Conservation (phyloP, 1,284 basidiomycete genomes). For the Puccinia triticina region DNA sequence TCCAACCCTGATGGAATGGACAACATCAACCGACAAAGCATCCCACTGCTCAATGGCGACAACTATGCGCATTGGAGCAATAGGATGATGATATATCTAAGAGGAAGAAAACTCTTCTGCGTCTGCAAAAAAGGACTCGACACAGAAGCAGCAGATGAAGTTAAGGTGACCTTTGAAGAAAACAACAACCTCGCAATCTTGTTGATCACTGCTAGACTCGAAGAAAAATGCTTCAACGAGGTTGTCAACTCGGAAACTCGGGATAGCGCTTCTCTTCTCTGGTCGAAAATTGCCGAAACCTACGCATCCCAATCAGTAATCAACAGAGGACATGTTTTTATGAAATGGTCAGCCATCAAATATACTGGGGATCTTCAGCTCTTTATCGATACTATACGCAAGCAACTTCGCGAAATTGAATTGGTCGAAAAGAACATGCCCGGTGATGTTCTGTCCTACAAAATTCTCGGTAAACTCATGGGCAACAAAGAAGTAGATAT, state of each 20-base stretch:
- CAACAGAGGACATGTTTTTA: not conserved
- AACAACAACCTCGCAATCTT: not conserved
- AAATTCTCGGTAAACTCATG: not conserved
- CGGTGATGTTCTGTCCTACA: not conserved
- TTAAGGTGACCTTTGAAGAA: no score
- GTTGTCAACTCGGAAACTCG: not conserved
- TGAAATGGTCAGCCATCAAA: not conserved
- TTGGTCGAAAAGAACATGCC: not conserved
- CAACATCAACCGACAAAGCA: no score
- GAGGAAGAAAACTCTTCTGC: no score
- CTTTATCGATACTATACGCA: not conserved
- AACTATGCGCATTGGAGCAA: no score
- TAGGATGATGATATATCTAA: no score
- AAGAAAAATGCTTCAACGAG: no score
- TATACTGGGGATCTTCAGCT: not conserved
- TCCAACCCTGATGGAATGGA: no score
- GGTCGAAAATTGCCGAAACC: not conserved
- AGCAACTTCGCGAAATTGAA: not conserved
- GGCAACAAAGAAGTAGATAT: not conserved
- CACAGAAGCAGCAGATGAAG: no score
- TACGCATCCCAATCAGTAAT: not conserved
- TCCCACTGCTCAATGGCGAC: no score
- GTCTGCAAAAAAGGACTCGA: no score
- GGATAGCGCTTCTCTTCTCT: not conserved
- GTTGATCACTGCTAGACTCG: no score